Base-by-base conservation (phyloP, 495 filamentous ascomycete genomes). In the Aspergillus panamensis region DNA sequence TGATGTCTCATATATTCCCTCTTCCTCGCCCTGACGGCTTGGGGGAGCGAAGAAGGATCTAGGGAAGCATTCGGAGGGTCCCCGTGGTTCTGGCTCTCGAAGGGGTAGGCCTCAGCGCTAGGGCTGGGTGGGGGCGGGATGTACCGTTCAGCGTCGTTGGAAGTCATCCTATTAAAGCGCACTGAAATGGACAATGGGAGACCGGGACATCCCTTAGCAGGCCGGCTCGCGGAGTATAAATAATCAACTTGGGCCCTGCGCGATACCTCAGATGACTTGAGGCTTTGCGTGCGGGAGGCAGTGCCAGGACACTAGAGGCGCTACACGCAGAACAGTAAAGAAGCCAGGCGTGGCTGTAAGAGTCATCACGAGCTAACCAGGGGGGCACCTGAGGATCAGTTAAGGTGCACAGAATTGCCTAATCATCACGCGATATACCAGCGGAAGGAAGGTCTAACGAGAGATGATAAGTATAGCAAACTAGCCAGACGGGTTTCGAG, bases 1-100 rank as follows among this genome's bases (percentile, higher is more conserved):
- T 80, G 80, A 31, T 84, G 80, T 12, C 80, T 81, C 8, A 85
- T 87, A 66, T 91, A 99, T 64, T 97, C 92, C 37, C 83, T 72
- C 58, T 85, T 84, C 42, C 94, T 78, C 10, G 86, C 85, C 66
- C 84, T 82, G 16, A 97, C 69, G 3, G 81, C 82, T 51, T 84
- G 79, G 8, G 82, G 77, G 3, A 88, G 71, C 43, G 78, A 79
- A 37, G 63, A 57, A 59, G 77, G 51, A 51, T 79, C 72, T 17
- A 68, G 53, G 6, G 61, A 60, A 25, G 63, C 43, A 32, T 68
- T 58, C 4, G 62, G 50, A 20, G 63, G 55, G 1, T n/a, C 12
- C 51, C 30, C 57, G 48, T 25, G 17, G 29, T 66, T 67, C n/a
- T 68, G 62, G 19, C 59, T 52, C 33, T 71, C 67, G 12, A 61